Conservation (phyloP, 352 stramenopile species). For the Pythium rhizo-oryzae region DNA sequence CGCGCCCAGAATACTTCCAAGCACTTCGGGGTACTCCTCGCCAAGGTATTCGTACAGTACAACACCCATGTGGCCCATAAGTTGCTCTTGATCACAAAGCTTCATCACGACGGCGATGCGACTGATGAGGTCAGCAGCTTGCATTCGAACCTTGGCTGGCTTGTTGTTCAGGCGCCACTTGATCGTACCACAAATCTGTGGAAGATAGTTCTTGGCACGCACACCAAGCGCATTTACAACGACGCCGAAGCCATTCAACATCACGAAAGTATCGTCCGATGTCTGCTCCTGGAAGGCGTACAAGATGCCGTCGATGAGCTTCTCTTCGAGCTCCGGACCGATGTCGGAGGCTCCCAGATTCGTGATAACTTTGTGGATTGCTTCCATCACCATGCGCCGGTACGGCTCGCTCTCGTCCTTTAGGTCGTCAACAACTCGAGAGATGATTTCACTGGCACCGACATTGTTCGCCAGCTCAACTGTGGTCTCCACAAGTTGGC, state of each 20-base stretch:
- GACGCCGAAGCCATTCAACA: constrained; percentile 98
- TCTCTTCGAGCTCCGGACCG: constrained; percentile 96
- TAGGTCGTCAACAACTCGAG: constrained; percentile 97
- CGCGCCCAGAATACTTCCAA: constrained; percentile 98
- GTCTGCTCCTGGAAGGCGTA: constrained; percentile 99
- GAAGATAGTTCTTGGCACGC: constrained; percentile 98
- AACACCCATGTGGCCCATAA: constrained; percentile 99
- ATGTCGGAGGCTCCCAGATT: constrained; percentile 98
- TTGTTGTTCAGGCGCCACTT: constrained; percentile 99
- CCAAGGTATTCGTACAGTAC: constrained; percentile 99
- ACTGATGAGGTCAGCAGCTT: constrained; percentile 98
- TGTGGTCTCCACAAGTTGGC: constrained; percentile 98
- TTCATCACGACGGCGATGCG: constrained; percentile 99
- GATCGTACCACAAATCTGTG: constrained; percentile 98
- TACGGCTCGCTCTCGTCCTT: constrained; percentile 99
- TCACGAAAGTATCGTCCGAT: constrained; percentile 93
- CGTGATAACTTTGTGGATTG: constrained; percentile 97
- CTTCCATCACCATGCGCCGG: constrained; percentile 99
- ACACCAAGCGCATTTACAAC: constrained; percentile 98
- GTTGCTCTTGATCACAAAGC: constrained; percentile 97
- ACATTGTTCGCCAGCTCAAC: constrained; percentile 99
- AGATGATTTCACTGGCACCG: constrained; percentile 98
- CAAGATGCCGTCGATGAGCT: constrained; percentile 99
- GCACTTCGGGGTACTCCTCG: constrained; percentile 99
- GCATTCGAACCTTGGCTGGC: constrained; percentile 98